Percentiles rank a stretch among this genome's conserved stretches.
These are phyloP conservation scores for Corchorus olitorius DNA, from an alignment of 345 rosid species.

Conservation along the genomic window DNA sequence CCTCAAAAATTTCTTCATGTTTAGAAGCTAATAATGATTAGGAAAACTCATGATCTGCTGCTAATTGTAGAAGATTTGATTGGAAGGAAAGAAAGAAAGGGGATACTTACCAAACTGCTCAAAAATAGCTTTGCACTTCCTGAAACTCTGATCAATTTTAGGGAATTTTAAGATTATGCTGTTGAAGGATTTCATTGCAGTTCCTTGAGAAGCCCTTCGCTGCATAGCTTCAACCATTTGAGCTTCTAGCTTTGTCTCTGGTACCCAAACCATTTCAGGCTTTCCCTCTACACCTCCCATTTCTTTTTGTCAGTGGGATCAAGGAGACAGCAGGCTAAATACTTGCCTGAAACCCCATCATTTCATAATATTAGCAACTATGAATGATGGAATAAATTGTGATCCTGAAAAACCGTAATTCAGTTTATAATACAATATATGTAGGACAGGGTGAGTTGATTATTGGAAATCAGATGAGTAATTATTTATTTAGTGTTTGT, in stretches of 20 bases:
- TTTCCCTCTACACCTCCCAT: conserved; percentile 74
- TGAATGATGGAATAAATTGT: too few relatives aligned
- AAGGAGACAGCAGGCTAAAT: conserved; percentile 11
- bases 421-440: too few relatives aligned
- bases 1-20: not conserved
- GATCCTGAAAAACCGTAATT: too few relatives aligned
- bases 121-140: conserved; percentile 83
- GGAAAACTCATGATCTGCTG: not conserved
- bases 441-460: too few relatives aligned
- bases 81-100: not conserved
- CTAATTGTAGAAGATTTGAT: not conserved
- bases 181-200: conserved; percentile 74
- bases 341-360: conserved; percentile 11
- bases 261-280: conserved; percentile 39
- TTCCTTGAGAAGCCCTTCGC: conserved; percentile 65
- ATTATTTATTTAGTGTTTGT: too few relatives aligned
- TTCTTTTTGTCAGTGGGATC: conserved; percentile 14
- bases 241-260: conserved; percentile 85
- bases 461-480: too few relatives aligned
- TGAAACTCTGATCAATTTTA: conserved; percentile 75
- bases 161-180: conserved; percentile 88
- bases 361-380: too few relatives aligned
- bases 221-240: conserved; percentile 81
- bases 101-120: conserved; percentile 70
- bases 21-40: not conserved